Conservation (phyloP, 164 flowering plant genomes). For the Kingdonia uniflora region DNA sequence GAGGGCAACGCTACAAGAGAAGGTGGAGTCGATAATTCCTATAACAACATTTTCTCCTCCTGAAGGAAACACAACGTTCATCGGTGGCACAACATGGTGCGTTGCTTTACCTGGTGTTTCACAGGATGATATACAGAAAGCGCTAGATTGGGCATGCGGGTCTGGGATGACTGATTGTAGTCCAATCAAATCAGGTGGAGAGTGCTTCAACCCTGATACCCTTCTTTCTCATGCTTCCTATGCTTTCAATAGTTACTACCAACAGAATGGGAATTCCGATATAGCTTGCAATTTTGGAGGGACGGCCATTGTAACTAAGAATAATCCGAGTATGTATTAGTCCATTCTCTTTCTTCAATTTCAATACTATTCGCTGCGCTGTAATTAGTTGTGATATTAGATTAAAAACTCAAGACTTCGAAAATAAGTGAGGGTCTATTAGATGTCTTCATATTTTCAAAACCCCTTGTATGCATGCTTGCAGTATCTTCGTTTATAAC, state of each 20-base stretch:
- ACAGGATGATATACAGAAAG: slow-evolving; percentile 56
- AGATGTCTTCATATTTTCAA: no score
- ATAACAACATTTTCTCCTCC: slow-evolving; percentile 52
- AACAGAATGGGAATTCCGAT: slow-evolving; percentile 68
- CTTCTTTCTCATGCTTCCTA: slow-evolving; percentile 81
- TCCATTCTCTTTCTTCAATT: background rate
- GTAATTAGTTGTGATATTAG: no score
- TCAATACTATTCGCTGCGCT: background rate
- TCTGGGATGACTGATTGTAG: slow-evolving; percentile 59
- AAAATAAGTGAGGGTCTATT: no score
- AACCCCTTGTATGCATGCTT: no score
- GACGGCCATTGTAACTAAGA: slow-evolving; percentile 41
- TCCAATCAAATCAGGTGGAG: slow-evolving; percentile 40
- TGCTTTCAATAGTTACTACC: slow-evolving; percentile 86
- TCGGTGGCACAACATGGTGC: slow-evolving; percentile 81
- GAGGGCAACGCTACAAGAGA: slow-evolving; percentile 29
- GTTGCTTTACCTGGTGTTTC: slow-evolving; percentile 60
- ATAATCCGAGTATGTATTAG: slow-evolving; percentile 65
- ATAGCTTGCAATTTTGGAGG: slow-evolving; percentile 93
- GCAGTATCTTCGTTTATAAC: no score
- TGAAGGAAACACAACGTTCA: slow-evolving; percentile 90
- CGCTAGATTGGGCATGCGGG: slow-evolving; percentile 95
- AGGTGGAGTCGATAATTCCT: slow-evolving; percentile 42
- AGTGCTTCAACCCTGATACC: slow-evolving; percentile 70
- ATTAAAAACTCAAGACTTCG: no score